Evolutionary conservation across 305 asterid genomes (phyloP).

Genomic region (Striga hermonthica): DNA sequence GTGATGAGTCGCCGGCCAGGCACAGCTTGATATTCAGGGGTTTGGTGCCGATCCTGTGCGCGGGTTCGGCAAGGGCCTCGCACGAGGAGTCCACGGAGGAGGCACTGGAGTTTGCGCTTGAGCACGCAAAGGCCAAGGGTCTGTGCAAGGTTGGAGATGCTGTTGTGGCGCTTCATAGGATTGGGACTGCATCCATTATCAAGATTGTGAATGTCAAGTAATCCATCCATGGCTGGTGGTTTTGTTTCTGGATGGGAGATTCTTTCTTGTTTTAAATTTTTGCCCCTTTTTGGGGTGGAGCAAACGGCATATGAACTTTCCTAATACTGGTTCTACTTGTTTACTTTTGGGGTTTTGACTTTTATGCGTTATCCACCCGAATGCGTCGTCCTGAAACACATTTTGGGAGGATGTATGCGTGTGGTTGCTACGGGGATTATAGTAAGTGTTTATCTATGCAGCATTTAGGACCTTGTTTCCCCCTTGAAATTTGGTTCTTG

Average conservation of each 20-base stretch:
- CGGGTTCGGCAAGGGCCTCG: conserved; percentile 54
- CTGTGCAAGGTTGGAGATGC: conserved; percentile 62
- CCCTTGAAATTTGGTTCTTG: conserved; percentile 11
- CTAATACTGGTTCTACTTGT: conserved; percentile 18
- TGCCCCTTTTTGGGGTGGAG: conserved; percentile 21
- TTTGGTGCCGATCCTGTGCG: conserved; percentile 52
- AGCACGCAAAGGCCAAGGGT: conserved; percentile 54
- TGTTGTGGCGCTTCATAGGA: conserved; percentile 54
- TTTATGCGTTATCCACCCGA: conserved; percentile 25
- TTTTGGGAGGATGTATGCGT: not conserved
- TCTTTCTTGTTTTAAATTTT: conserved; percentile 30
- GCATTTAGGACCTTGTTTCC: not conserved
- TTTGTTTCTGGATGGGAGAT: not conserved
- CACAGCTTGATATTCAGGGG: conserved; percentile 63
- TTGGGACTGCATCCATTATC: conserved; percentile 58
- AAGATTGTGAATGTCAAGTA: conserved; percentile 54
- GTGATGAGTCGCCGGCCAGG: conserved; percentile 62
- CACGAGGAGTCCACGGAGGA: conserved; percentile 58
- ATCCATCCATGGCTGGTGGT: not conserved
- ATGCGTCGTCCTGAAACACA: too few species aligned
- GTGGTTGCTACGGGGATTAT: conserved; percentile 6
- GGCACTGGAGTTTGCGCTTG: conserved; percentile 52
- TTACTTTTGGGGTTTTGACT: conserved; percentile 19
- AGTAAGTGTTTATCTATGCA: not conserved
- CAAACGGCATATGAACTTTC: conserved; percentile 3